Base-by-base conservation (phyloP, 2,329 filamentous ascomycete species). In the Fusarium torulosum region DNA sequence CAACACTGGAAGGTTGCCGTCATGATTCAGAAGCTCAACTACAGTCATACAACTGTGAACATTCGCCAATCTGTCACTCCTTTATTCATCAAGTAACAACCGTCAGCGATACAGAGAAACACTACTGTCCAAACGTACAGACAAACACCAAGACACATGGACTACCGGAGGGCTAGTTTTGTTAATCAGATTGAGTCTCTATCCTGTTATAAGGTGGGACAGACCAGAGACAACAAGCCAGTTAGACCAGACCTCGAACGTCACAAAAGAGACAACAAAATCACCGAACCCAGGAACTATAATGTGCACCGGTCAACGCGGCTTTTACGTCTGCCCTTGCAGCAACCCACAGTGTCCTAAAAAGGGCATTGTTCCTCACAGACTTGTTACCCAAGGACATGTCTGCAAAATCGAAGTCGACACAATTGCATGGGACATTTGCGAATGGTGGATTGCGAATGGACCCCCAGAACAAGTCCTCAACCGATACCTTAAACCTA, bases 301-400 rank as follows among this genome's bases (percentile, higher is more conserved):
- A 54, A 74, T 74, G 72, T 74, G 72, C 23, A 71, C 69, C 77
- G 70, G 69, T 13, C 65, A 72, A 13, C 69, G 72, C 49, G 63
- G 66, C 1, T 72, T 62, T 20, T 62, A 70, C 10, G 42, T 74
- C 43, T 74, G 72, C 37, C 71, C 71, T 35, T 74, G 72, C 67
- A 68, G 47, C 41, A 70, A 63, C n/a, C 25, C 42, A n/a, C 35
- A 53, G 11, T 74, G 72, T 19, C 66, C 72, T 9, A 69, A 62
- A 49, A 66, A 43, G 25, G 59, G 41, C 1, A 44, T 60, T 11
- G 35, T 74, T 4, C 65, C 67, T 25, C 63, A 73, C 11, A 68
- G 64, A 15, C 53, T 57, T 25, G 43, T 69, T n/a, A 61, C 49
- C 13, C 54, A 61, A 38, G 72, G 72, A 8, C 72, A 74, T 23